Evolutionary conservation across 1,139 yeast species (phyloP).

Genomic region (Pichia sp.): DNA sequence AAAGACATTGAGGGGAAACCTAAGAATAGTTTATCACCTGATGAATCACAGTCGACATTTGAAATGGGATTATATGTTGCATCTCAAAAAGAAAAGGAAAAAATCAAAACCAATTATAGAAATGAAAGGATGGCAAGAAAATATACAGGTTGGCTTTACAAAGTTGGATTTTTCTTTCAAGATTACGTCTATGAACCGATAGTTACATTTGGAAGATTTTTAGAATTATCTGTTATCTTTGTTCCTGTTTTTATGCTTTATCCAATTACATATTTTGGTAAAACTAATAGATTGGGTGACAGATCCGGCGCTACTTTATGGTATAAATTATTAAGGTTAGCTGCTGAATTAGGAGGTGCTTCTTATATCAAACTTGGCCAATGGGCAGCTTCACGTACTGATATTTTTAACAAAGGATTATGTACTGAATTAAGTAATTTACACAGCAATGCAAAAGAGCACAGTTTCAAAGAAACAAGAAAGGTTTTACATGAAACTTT

Average conservation of each 20-base stretch:
- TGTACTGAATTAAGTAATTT: slow-evolving; percentile 71
- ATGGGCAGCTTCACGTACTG: slow-evolving; percentile 99
- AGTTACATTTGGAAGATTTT: slow-evolving; percentile 58
- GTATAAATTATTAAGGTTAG: slow-evolving; percentile 60
- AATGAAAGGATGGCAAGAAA: slow-evolving; percentile 26
- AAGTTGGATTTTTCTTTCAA: slow-evolving; percentile 37
- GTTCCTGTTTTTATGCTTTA: slow-evolving; percentile 59
- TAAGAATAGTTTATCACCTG: slow-evolving; percentile 33
- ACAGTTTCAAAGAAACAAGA: slow-evolving; percentile 57
- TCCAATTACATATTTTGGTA: slow-evolving; percentile 65
- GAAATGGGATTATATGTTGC: slow-evolving; percentile 62
- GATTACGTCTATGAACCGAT: slow-evolving; percentile 65
- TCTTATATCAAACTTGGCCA: slow-evolving; percentile 93
- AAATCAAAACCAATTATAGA: slow-evolving; percentile 33
- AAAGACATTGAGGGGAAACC: slow-evolving; percentile 12
- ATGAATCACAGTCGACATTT: slow-evolving; percentile 50
- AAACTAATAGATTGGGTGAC: slow-evolving; percentile 34
- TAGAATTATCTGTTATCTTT: slow-evolving; percentile 61
- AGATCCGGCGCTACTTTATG: slow-evolving; percentile 63
- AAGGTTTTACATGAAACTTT: slow-evolving; percentile 55
- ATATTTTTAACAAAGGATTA: slow-evolving; percentile 73
- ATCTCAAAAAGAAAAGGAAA: slow-evolving; percentile 44
- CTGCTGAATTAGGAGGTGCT: slow-evolving; percentile 86
- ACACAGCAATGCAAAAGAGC: slow-evolving; percentile 80
- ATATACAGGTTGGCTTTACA: slow-evolving; percentile 31